Evolutionary conservation across 768 basidiomycete genomes (phyloP).

Genomic region (Boletus sp.): DNA sequence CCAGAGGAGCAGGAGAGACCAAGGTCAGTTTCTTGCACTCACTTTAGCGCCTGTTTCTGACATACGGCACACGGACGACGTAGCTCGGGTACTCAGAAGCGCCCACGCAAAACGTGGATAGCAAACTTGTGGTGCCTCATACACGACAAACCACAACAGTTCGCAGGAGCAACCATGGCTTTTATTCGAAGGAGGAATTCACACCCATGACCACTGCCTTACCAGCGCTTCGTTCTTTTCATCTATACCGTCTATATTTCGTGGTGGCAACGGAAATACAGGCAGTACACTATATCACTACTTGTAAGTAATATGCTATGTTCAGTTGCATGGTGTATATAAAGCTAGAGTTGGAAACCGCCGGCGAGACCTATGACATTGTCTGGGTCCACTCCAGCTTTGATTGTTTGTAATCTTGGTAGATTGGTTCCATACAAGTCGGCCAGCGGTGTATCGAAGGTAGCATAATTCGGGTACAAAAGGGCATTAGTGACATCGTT

Average conservation of each 20-base stretch:
- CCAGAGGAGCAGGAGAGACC: constrained; percentile 1
- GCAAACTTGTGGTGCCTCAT: constrained; percentile 10
- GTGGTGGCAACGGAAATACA: background rate
- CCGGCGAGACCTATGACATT: constrained; percentile 59
- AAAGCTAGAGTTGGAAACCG: constrained; percentile 46
- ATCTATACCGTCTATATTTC: background rate
- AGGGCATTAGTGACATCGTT: constrained; percentile 31
- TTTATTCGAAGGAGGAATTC: constrained; percentile 12
- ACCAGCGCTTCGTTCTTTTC: background rate
- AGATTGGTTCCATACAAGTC: constrained; percentile 45
- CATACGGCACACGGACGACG: background rate
- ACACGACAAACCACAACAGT: constrained; percentile 6
- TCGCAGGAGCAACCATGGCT: constrained; percentile 9
- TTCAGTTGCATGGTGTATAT: background rate
- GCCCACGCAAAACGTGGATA: constrained; percentile 12
- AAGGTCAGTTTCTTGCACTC: constrained; percentile 10
- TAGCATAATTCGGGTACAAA: constrained; percentile 55
- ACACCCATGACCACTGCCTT: constrained; percentile 6
- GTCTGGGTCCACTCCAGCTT: constrained; percentile 44
- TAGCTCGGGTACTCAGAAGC: constrained; percentile 5
- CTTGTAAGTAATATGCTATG: constrained; percentile 1
- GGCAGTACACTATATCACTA: background rate
- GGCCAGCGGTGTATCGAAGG: constrained; percentile 45
- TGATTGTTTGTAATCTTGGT: constrained; percentile 35
- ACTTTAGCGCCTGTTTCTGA: background rate